Base-by-base conservation (phyloP, 2,329 filamentous ascomycete species). In the Aspergillus candidus region DNA sequence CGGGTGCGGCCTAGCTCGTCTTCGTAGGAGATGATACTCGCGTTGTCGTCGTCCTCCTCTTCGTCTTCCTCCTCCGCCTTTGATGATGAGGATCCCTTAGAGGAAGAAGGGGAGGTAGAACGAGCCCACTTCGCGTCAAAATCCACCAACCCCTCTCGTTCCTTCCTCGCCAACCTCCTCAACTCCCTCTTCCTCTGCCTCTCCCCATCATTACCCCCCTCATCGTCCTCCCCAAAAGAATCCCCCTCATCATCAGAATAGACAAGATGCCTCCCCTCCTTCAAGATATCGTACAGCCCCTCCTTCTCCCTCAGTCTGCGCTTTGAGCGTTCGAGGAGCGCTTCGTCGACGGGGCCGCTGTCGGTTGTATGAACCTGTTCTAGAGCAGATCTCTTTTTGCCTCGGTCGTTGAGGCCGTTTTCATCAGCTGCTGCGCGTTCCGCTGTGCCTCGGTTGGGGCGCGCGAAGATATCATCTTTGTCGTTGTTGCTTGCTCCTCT, bases 41-140 rank as follows among this genome's bases (percentile, higher is more conserved):
- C 72, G 35, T 72, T 67, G 35, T 71, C 70, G 12, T 71, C 68
- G 3, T 68, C 67, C 0, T 66, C 67, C 3, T 69, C 69, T 1
- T 67, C 66, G 1, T 67, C 63, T 1, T 62, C 63, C 0, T 47
- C 45, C 6, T 40, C 32, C 11, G 15, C 15, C 15, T 15, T 15
- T 15, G 15, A 15, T 5, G 18, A 22, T 22, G 18, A 22, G 11
- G 55, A 57, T 4, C 67, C 66, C 15, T 66, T 67, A 1, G 60
- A 22, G 6, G 18, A 22, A 22, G 18, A 22, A 22, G 18, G 18
- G 6, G 18, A 22, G 2, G 6, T 5, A 6, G 18, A 22, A 5
- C 18, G 6, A 60, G 94, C 88, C 90, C 93, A 97, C 70, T 97
- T 98, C 48, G 84, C 77, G 67, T 97, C 93, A 66, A 98, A 98